Percentiles rank a stretch among this genome's conserved stretches.
These are phyloP conservation scores for Pichia sp. DNA, from an alignment of 1,139 yeast species.

Conservation along the genomic window DNA sequence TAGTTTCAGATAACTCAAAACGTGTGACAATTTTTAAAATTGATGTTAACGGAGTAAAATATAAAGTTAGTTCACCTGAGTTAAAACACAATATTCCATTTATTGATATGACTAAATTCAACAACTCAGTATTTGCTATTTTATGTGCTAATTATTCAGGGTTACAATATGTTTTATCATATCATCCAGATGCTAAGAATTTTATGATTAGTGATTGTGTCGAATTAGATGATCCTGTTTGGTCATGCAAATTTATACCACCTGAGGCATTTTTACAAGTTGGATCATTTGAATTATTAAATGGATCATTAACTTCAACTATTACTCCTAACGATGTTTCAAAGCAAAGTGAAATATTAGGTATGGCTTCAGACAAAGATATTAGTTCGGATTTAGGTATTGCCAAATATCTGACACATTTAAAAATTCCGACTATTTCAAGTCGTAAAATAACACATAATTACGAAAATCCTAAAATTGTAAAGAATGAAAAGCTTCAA, in stretches of 20 bases:
- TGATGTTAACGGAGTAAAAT: background rate
- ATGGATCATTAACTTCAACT: constrained; percentile 33
- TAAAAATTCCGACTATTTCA: constrained; percentile 19
- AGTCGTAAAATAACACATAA: constrained; percentile 1
- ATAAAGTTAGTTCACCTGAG: constrained; percentile 34
- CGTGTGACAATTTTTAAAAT: constrained; percentile 39
- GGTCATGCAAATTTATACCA: constrained; percentile 30
- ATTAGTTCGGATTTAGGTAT: constrained; percentile 41
- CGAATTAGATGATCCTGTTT: constrained; percentile 50
- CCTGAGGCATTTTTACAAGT: constrained; percentile 44
- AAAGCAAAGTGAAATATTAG: constrained; percentile 35
- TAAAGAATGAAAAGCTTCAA: background rate
- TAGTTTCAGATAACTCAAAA: constrained; percentile 54
- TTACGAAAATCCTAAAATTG: background rate
- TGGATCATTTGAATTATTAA: constrained; percentile 39
- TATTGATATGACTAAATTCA: constrained; percentile 35
- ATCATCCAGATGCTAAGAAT: constrained; percentile 17
- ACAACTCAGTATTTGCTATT: constrained; percentile 24
- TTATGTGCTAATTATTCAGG: constrained; percentile 44
- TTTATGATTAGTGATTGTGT: constrained; percentile 14
- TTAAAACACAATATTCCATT: constrained; percentile 57
- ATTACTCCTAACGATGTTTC: constrained; percentile 21
- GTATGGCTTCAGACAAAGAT: constrained; percentile 34
- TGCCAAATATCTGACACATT: constrained; percentile 40
- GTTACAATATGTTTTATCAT: constrained; percentile 39